Conservation (phyloP, 345 rosid genomes). For the Eutrema japonicum region DNA sequence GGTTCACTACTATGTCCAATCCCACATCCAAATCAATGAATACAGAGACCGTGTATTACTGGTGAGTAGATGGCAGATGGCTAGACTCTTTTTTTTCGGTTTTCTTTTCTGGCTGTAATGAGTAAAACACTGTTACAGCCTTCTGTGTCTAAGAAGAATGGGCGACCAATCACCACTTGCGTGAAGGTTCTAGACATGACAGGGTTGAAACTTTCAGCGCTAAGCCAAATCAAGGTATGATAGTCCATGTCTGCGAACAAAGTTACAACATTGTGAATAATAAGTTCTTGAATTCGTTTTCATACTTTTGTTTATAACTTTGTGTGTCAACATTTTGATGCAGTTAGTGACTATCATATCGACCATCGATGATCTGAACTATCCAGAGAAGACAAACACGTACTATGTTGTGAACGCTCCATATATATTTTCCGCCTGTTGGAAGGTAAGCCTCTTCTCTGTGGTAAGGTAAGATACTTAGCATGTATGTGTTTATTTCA, state of each 20-base stretch:
- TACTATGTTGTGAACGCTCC: conserved; percentile 92
- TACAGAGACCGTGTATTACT: conserved; percentile 81
- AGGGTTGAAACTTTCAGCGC: conserved; percentile 85
- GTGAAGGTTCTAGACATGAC: conserved; percentile 93
- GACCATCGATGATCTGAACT: conserved; percentile 88
- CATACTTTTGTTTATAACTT: background rate
- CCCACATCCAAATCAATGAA: conserved; percentile 97
- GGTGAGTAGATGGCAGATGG: conserved; percentile 54
- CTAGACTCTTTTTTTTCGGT: background rate
- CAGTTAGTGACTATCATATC: conserved; percentile 88
- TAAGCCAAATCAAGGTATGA: conserved; percentile 82
- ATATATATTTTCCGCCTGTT: conserved; percentile 90
- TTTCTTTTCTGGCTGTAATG: conserved; percentile 19
- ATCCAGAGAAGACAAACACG: conserved; percentile 90
- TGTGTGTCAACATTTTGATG: conserved; percentile 30
- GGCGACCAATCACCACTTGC: conserved; percentile 83
- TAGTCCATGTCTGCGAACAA: conserved; percentile 7
- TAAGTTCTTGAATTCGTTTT: conserved; percentile 13
- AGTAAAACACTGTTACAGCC: conserved; percentile 58
- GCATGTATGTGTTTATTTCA: background rate
- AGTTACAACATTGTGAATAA: background rate
- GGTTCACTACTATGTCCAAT: conserved; percentile 91
- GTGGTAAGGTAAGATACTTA: background rate
- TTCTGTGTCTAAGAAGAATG: conserved; percentile 68
- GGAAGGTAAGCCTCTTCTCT: conserved; percentile 62